Conservation (phyloP, 148 eudicot genomes). For the Dianthus caryophyllus region DNA sequence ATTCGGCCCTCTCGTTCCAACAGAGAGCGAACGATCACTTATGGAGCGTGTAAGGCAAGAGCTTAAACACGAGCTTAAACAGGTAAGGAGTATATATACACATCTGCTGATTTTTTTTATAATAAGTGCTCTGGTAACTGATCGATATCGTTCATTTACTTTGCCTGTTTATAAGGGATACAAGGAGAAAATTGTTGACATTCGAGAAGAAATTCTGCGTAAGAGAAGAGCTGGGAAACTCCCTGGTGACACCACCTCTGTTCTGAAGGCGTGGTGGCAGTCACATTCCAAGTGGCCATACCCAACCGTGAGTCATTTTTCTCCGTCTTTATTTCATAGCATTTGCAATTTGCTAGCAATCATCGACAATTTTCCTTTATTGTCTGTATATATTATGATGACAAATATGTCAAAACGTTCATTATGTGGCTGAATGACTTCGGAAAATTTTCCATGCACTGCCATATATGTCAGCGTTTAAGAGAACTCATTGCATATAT, state of each 20-base stretch:
- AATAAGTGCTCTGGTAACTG: conserved; percentile 3
- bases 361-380: not conserved
- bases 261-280: conserved; percentile 95
- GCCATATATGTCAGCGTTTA: not conserved
- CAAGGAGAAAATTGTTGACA: conserved; percentile 91
- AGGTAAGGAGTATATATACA: conserved; percentile 31
- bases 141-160: not conserved
- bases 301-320: conserved; percentile 61
- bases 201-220: conserved; percentile 84
- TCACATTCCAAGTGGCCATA: conserved; percentile 97
- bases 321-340: not conserved
- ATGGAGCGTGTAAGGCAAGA: conserved; percentile 98
- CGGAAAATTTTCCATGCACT: not conserved
- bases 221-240: conserved; percentile 96
- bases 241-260: conserved; percentile 93
- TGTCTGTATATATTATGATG: not conserved
- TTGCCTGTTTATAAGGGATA: conserved; percentile 52
- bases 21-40: conserved; percentile 76
- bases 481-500: not conserved
- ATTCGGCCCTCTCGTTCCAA: conserved; percentile 77
- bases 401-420: not conserved
- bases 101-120: not conserved
- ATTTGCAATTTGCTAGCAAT: not conserved
- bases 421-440: too few species aligned
- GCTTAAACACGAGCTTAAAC: conserved; percentile 66